Evolutionary conservation across 495 filamentous ascomycete genomes (phyloP), one percentile per base, ranked within the genome.

Genomic region (Parmelia sp.): DNA sequence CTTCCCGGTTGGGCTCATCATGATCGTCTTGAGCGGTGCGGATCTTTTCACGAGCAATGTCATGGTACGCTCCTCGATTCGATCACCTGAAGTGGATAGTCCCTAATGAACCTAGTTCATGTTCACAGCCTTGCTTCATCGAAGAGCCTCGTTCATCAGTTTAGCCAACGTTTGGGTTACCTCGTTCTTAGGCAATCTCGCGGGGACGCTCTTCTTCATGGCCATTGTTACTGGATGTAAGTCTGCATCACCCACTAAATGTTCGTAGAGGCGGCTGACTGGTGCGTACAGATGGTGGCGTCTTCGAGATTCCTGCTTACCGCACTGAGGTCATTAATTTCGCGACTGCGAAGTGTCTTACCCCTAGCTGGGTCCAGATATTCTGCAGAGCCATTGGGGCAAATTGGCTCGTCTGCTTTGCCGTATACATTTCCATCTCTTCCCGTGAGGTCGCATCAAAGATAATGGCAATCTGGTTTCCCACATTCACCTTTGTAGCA

Each of bases 391-490:
- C 74, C 23, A 86, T 87, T 61, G 83, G 82, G 25, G 83, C 83
- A 55, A 87, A 87, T 71, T 87, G 85, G 83, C 81, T 87, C 0
- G 83, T 87, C 23, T 85, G 83, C 72, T 73, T 87, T 36, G 82
- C 80, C 7, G 81, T 80, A 65, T 87, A 80, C 67, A 77, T 86
- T 11, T 78, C 78, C n/a, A 68, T 83, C 45, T 79, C 81, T 60
- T 80, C 79, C n/a, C 78, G 81, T 11, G 82, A 84, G 64, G 70
- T 85, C 19, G 73, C 75, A 31, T 81, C 80, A 21, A 86, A 86
- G 71, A 74, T 86, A 11, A 73, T 81, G 27, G 80, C 80, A n/a
- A 86, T 87, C 71, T 87, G 85, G 84, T 84, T 78, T 72, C 84
- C 84, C 0, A 83, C 82, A 27, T 84, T 85, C 60, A 80, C 79